Conservation (phyloP, 306 rosid species). For the Fragaria iinumae region DNA sequence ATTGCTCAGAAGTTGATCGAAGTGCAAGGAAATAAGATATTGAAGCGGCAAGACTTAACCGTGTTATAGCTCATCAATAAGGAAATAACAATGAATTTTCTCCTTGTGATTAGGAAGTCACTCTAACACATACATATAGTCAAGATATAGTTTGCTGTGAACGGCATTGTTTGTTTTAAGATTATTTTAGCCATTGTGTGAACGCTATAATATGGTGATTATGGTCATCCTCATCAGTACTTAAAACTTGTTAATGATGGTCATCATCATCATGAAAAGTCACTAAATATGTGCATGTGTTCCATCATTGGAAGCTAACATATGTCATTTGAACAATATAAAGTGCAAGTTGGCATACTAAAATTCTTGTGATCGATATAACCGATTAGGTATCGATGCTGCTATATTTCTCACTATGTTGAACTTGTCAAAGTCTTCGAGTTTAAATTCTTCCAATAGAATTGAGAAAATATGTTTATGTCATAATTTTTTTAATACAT, state of each 20-base stretch:
- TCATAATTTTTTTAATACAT: not conserved
- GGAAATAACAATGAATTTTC: not conserved
- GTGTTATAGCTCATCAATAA: not conserved
- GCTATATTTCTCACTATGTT: not conserved
- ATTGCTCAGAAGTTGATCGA: constrained; percentile 32
- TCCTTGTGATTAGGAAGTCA: not conserved
- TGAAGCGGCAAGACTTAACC: constrained; percentile 6
- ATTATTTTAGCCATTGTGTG: not conserved
- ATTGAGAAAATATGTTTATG: not conserved
- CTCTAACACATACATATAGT: not conserved
- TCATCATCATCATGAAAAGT: not conserved
- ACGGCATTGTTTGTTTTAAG: not conserved
- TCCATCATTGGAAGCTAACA: not conserved
- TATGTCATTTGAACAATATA: not conserved
- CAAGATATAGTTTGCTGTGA: not conserved
- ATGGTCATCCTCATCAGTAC: not conserved
- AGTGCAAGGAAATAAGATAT: not conserved
- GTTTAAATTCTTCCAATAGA: not conserved
- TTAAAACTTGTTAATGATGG: not conserved
- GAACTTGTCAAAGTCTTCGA: not conserved
- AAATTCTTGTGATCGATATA: not conserved
- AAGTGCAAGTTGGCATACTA: not conserved
- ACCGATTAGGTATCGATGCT: not conserved
- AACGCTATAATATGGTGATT: not conserved
- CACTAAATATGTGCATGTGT: not conserved